Conservation (phyloP, 2,329 filamentous ascomycete genomes). For the Knoxdaviesia proteae region DNA sequence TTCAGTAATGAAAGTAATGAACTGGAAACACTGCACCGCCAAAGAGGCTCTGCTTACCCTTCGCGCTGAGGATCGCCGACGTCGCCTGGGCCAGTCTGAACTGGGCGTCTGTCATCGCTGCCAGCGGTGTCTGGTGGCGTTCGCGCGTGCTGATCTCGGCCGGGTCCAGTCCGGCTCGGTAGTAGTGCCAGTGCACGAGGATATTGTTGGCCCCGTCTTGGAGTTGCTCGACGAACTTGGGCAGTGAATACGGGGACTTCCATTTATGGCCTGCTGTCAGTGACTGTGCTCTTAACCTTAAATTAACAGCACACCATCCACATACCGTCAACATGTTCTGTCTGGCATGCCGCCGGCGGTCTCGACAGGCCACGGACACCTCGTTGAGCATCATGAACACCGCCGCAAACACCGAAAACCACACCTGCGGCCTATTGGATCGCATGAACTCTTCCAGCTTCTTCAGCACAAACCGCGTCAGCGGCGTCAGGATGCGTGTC, state of each 20-base stretch:
- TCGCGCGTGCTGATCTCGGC: constrained; percentile 9
- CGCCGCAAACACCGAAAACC: constrained; percentile 4
- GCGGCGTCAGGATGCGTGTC: constrained; percentile 14
- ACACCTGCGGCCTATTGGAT: constrained; percentile 11
- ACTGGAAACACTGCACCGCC: too few relatives aligned
- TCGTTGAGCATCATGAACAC: constrained; percentile 9
- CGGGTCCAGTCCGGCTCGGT: constrained; percentile 16
- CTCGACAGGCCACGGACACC: constrained; percentile 17
- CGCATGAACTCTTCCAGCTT: constrained; percentile 15
- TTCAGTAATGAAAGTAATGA: too few relatives aligned
- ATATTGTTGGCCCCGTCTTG: constrained; percentile 24
- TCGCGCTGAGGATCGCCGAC: constrained; percentile 8
- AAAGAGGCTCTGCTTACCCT: constrained; percentile 6
- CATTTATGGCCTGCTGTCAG: neutral
- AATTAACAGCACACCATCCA: constrained; percentile 4
- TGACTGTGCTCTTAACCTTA: neutral
- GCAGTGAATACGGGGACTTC: constrained; percentile 17
- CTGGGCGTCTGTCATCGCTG: constrained; percentile 13
- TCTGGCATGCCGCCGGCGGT: constrained; percentile 20
- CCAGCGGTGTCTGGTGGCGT: constrained; percentile 10
- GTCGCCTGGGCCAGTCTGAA: constrained; percentile 13
- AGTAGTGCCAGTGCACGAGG: constrained; percentile 30
- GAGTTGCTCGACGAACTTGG: constrained; percentile 18
- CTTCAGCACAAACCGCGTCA: constrained; percentile 13
- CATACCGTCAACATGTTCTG: constrained; percentile 12